phyloP scores from a whole-genome alignment of 108 stramenopile genomes.

The Nannochloropsis oceanica region DNA sequence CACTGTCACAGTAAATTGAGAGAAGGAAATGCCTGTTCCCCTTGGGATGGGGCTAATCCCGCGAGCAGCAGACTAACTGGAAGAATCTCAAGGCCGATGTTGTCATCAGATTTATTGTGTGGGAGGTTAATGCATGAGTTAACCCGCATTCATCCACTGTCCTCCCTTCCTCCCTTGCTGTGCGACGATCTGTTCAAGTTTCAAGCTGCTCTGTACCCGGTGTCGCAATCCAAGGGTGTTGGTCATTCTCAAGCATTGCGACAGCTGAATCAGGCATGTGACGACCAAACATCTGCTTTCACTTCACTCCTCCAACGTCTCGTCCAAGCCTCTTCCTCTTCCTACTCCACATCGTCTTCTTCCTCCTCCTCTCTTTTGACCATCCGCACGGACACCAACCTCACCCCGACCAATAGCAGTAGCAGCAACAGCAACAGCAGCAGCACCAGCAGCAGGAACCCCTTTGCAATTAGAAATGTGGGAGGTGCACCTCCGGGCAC shows the following conservation, averaged over 20 bases:
- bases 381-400: background rate
- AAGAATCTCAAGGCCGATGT: background rate
- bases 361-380: background rate
- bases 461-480: background rate
- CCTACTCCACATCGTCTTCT: background rate
- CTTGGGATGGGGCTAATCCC: background rate
- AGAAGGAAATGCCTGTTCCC: background rate
- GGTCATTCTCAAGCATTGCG: background rate
- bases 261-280: background rate
- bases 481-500: background rate
- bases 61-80: background rate
- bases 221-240: background rate
- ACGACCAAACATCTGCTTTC: background rate
- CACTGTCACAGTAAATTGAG: background rate
- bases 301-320: background rate
- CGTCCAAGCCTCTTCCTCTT: background rate
- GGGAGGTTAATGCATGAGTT: background rate
- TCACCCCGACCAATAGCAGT: background rate
- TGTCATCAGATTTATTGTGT: background rate
- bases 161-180: background rate
- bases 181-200: background rate
- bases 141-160: background rate
- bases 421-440: background rate
- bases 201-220: background rate
- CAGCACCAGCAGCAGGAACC: background rate